phyloP scores from a whole-genome alignment of 352 stramenopile species.

The Blastocystis hominis region DNA sequence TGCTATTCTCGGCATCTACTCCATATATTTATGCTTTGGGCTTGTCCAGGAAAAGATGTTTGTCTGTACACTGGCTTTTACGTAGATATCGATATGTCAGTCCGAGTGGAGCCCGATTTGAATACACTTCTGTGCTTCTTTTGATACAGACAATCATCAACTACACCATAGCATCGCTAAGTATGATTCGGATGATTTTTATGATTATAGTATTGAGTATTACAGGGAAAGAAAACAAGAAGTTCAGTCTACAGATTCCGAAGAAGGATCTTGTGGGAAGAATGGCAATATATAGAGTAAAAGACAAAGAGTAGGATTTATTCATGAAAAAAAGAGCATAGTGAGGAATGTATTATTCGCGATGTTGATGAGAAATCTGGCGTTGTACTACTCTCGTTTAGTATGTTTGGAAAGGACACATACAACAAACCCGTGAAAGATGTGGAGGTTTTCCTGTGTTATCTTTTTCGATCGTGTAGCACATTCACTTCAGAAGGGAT shows the following conservation, averaged over 20 bases:
- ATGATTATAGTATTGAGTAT: not conserved
- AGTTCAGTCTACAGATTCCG: not conserved
- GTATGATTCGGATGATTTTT: not conserved
- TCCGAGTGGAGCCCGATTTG: constrained; percentile 74
- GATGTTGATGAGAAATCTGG: constrained; percentile 20
- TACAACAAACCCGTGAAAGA: not conserved
- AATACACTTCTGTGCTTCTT: constrained; percentile 76
- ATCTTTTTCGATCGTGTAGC: constrained; percentile 68
- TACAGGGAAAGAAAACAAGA: not conserved
- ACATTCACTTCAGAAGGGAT: constrained; percentile 61
- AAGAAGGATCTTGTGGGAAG: constrained; percentile 40
- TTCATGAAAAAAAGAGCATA: not conserved
- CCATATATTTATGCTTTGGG: constrained; percentile 77
- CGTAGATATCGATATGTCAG: constrained; percentile 69
- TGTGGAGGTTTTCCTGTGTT: not conserved
- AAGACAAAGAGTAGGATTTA: not conserved
- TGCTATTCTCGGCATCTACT: constrained; percentile 77
- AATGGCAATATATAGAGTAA: constrained; percentile 8
- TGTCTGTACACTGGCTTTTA: not conserved
- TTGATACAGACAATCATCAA: constrained; percentile 80
- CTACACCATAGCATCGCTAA: constrained; percentile 66
- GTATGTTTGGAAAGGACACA: constrained; percentile 28
- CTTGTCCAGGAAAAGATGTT: constrained; percentile 84
- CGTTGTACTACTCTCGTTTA: constrained; percentile 33
- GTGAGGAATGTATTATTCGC: constrained; percentile 19